Evolutionary conservation across 495 filamentous ascomycete genomes (phyloP).

Genomic region (Neurospora tetrasperma): DNA sequence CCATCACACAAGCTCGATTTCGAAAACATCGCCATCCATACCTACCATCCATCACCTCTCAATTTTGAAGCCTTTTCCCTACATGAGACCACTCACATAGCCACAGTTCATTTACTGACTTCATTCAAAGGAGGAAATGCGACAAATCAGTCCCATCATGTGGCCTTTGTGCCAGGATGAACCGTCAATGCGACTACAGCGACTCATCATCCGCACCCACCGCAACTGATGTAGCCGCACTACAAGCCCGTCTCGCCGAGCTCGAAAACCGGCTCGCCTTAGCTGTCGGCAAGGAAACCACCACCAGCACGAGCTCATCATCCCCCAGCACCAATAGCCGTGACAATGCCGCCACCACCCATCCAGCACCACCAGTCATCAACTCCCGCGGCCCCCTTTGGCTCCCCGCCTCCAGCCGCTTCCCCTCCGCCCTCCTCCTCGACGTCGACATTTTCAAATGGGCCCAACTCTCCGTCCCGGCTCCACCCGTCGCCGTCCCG

Average conservation of each 20-base stretch:
- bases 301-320: not conserved
- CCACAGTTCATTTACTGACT: not conserved
- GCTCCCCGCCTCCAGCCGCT: not conserved
- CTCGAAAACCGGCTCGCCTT: slow-evolving; percentile 28
- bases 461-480: slow-evolving; percentile 20
- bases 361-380: not conserved
- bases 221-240: slow-evolving; percentile 28
- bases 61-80: not conserved
- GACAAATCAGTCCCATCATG: slow-evolving; percentile 37
- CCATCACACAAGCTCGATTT: not conserved
- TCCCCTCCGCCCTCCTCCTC: slow-evolving; percentile 24
- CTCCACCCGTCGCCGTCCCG: slow-evolving; percentile 20
- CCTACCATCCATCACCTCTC: not conserved
- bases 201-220: slow-evolving; percentile 23
- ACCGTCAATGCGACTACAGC: slow-evolving; percentile 32
- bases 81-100: not conserved
- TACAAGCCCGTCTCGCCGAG: slow-evolving; percentile 28
- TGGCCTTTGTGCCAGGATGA: slow-evolving; percentile 30
- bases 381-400: slow-evolving; percentile 7
- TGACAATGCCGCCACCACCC: not conserved
- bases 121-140: slow-evolving; percentile 29
- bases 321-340: not conserved
- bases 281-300: not conserved
- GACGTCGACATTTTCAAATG: slow-evolving; percentile 28
- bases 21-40: not conserved